Evolutionary conservation across 768 basidiomycete species (phyloP).

Genomic region (Mycena chlorophos): DNA sequence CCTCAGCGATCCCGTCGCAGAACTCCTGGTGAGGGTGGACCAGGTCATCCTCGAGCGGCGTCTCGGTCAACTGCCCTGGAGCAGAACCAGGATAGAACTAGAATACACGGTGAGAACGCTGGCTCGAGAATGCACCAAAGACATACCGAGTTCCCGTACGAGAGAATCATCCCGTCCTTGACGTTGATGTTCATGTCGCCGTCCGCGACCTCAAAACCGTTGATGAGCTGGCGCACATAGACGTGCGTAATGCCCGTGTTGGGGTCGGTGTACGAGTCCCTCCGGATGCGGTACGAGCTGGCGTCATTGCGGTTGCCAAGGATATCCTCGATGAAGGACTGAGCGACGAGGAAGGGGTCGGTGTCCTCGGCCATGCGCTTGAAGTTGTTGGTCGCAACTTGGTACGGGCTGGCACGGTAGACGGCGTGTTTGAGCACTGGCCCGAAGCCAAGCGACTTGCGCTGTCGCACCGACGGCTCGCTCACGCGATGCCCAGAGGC

Average conservation of each 20-base stretch:
- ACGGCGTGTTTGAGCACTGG: slow-evolving; percentile 74
- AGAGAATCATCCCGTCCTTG: slow-evolving; percentile 78
- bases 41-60: slow-evolving; percentile 32
- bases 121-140: neutral
- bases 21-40: slow-evolving; percentile 55
- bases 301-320: slow-evolving; percentile 38
- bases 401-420: slow-evolving; percentile 53
- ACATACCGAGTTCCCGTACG: slow-evolving; percentile 84
- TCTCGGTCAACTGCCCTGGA: slow-evolving; percentile 37
- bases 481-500: slow-evolving; percentile 48
- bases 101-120: neutral
- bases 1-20: slow-evolving; percentile 46
- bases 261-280: slow-evolving; percentile 85
- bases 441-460: slow-evolving; percentile 92
- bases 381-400: slow-evolving; percentile 46
- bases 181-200: slow-evolving; percentile 94
- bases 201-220: slow-evolving; percentile 85
- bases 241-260: slow-evolving; percentile 87
- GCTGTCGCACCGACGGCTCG: slow-evolving; percentile 38
- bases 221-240: slow-evolving; percentile 81
- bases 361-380: slow-evolving; percentile 36
- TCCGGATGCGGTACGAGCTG: slow-evolving; percentile 60
- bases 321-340: slow-evolving; percentile 56
- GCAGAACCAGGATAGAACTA: slow-evolving; percentile 76
- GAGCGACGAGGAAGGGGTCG: slow-evolving; percentile 64